Evolutionary conservation across 768 basidiomycete genomes (phyloP).

Genomic region (Pisolithus sp.): DNA sequence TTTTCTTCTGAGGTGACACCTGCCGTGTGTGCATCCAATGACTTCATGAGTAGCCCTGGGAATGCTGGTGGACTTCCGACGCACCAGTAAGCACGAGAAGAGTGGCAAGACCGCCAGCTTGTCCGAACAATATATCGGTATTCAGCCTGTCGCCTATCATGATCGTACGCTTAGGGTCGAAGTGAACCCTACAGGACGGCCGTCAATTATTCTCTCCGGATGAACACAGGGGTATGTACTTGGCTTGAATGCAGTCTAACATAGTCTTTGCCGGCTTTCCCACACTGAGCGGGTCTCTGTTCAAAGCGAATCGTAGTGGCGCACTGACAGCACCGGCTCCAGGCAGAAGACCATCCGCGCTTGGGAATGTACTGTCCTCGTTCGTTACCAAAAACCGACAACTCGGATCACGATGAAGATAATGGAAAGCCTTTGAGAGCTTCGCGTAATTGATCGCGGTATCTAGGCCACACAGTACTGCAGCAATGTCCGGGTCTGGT

Average conservation of each 20-base stretch:
- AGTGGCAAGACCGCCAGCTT: conserved; percentile 78
- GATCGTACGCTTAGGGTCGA: conserved; percentile 80
- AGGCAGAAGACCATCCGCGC: conserved; percentile 64
- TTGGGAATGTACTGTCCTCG: conserved; percentile 87
- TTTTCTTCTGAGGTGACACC: conserved; percentile 75
- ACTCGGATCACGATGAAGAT: conserved; percentile 71
- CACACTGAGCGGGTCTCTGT: conserved; percentile 65
- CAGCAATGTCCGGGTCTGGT: conserved; percentile 75
- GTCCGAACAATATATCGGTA: conserved; percentile 93
- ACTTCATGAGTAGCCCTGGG: neutral
- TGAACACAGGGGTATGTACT: conserved; percentile 34
- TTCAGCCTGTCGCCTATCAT: conserved; percentile 96
- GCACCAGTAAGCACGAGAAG: conserved; percentile 89
- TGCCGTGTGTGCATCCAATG: conserved; percentile 23
- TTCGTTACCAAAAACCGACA: conserved; percentile 90
- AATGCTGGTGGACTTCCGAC: conserved; percentile 3
- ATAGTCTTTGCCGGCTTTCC: conserved; percentile 91
- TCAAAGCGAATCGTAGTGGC: conserved; percentile 68
- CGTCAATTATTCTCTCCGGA: conserved; percentile 5
- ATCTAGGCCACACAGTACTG: conserved; percentile 93
- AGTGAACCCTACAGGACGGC: conserved; percentile 56
- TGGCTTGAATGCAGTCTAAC: conserved; percentile 87
- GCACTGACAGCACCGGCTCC: conserved; percentile 84
- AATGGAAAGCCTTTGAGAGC: conserved; percentile 86
- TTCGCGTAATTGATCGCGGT: conserved; percentile 88